These are phyloP conservation scores for Cryptosporidium canis DNA, from an alignment of 169 alveolate genomes.

Conservation along the genomic window DNA sequence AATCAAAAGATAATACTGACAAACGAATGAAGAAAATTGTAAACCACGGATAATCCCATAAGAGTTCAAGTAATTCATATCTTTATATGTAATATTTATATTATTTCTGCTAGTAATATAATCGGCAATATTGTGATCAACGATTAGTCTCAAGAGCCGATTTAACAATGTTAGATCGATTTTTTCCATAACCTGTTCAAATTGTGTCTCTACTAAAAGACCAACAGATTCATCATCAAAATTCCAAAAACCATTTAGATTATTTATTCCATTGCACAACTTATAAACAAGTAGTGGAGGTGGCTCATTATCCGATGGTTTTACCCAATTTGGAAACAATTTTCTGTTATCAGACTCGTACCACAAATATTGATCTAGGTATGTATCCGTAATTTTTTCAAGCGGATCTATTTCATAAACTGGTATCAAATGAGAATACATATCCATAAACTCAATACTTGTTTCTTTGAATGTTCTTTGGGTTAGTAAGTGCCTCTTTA, in stretches of 20 bases:
- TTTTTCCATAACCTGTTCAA: constrained; percentile 94
- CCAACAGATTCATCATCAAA: constrained; percentile 92
- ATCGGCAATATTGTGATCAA: constrained; percentile 99
- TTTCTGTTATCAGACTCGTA: constrained; percentile 98
- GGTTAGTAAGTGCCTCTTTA: constrained; percentile 98
- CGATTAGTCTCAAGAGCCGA: constrained; percentile 96
- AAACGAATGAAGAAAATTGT: constrained; percentile 97
- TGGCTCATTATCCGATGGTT: constrained; percentile 99
- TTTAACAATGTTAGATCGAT: constrained; percentile 97
- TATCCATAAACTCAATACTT: constrained; percentile 97
- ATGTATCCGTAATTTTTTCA: constrained; percentile 99
- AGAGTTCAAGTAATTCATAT: constrained; percentile 98
- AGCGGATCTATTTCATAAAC: constrained; percentile 99
- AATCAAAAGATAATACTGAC: constrained; percentile 88
- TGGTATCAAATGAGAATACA: constrained; percentile 97
- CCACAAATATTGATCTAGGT: constrained; percentile 99
- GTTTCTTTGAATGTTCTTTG: constrained; percentile 99
- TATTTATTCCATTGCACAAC: constrained; percentile 99
- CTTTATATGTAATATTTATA: constrained; percentile 96
- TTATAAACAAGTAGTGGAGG: constrained; percentile 99
- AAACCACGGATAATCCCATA: constrained; percentile 98
- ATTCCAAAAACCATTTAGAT: constrained; percentile 97
- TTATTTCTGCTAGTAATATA: constrained; percentile 99
- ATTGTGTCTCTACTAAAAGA: constrained; percentile 94
- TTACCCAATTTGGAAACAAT: constrained; percentile 99